A percentile compares a stretch with the other conserved stretches of the same genome.
Evolutionary conservation across 1,284 basidiomycete species (phyloP).

Genomic region (Rhizoctonia solani): DNA sequence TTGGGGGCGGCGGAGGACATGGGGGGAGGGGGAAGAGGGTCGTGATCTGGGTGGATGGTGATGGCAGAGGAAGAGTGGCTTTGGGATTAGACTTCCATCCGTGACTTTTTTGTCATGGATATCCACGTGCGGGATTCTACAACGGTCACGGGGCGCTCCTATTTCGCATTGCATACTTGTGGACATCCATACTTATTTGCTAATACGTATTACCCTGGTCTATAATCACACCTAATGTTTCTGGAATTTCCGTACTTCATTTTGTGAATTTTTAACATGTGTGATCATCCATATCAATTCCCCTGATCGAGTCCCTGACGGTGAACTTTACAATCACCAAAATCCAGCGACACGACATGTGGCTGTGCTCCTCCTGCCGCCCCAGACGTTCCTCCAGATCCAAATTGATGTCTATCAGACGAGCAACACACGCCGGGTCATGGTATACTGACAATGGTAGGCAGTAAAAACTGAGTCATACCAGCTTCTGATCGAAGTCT

Average conservation of each 20-base stretch:
- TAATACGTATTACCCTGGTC: too few relatives aligned
- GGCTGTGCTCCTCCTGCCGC: constrained; percentile 13
- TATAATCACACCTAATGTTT: too few relatives aligned
- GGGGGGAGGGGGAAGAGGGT: constrained; percentile 26
- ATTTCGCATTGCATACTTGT: too few relatives aligned
- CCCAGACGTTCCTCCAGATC: background rate
- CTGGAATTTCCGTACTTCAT: too few relatives aligned
- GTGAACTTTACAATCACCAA: too few relatives aligned
- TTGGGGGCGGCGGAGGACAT: constrained; percentile 26
- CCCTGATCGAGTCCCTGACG: too few relatives aligned
- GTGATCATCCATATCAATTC: too few relatives aligned
- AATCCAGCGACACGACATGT: too few relatives aligned
- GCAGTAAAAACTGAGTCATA: constrained; percentile 40
- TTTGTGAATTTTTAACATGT: constrained; percentile 4
- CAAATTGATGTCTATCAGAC: constrained; percentile 47
- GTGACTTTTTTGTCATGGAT: constrained; percentile 17
- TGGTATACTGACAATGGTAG: constrained; percentile 84
- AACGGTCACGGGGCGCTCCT: too few relatives aligned
- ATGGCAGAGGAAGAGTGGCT: constrained; percentile 32
- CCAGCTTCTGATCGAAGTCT: constrained; percentile 21
- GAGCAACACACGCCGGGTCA: constrained; percentile 83
- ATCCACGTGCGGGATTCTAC: constrained; percentile 14
- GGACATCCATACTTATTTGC: too few relatives aligned
- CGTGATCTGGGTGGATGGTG: constrained; percentile 12
- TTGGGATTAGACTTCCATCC: constrained; percentile 28